Percentiles rank a stretch among this genome's conserved stretches.
Conservation (phyloP, 2,329 filamentous ascomycete genomes). For the Metarhizium anisopliae region DNA sequence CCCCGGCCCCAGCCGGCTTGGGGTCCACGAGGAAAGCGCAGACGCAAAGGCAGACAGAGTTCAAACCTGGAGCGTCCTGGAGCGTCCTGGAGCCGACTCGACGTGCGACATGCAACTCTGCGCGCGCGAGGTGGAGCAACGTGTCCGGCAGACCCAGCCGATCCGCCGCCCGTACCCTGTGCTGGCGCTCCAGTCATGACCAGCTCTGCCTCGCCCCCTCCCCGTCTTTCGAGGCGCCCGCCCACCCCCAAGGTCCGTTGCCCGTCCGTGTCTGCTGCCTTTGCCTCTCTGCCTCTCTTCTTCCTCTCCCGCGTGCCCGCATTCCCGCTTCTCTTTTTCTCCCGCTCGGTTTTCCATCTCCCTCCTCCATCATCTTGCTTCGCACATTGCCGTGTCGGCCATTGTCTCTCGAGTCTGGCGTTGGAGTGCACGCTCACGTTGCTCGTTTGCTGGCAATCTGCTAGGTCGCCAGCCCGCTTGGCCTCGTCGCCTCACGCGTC, state of each 20-base stretch:
- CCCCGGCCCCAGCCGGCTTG: background rate
- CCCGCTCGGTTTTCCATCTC: background rate
- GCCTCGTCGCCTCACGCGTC: conserved; percentile 2
- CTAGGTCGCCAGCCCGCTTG: conserved; percentile 1
- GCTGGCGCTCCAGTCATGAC: background rate
- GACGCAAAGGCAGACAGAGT: too few relatives aligned
- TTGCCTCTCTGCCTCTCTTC: background rate
- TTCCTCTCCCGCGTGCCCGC: conserved; percentile 5
- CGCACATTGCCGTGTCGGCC: background rate
- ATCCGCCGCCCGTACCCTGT: conserved; percentile 8
- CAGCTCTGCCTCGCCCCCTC: conserved; percentile 1
- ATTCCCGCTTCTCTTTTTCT: background rate
- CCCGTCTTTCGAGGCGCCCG: conserved; percentile 6
- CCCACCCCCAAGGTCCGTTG: conserved; percentile 4
- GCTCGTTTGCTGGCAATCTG: background rate
- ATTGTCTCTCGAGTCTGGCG: background rate
- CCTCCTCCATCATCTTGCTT: background rate
- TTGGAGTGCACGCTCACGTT: background rate
- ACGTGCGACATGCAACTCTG: background rate
- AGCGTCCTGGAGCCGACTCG: background rate
- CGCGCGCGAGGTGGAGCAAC: background rate
- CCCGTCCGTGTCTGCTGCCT: conserved; percentile 7
- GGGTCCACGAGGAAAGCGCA: background rate
- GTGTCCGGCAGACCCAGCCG: conserved; percentile 5
- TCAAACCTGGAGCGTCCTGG: too few relatives aligned